Evolutionary conservation across 2,329 filamentous ascomycete genomes (phyloP), one percentile per base, ranked within the genome.

Genomic region (Apiospora sp.): DNA sequence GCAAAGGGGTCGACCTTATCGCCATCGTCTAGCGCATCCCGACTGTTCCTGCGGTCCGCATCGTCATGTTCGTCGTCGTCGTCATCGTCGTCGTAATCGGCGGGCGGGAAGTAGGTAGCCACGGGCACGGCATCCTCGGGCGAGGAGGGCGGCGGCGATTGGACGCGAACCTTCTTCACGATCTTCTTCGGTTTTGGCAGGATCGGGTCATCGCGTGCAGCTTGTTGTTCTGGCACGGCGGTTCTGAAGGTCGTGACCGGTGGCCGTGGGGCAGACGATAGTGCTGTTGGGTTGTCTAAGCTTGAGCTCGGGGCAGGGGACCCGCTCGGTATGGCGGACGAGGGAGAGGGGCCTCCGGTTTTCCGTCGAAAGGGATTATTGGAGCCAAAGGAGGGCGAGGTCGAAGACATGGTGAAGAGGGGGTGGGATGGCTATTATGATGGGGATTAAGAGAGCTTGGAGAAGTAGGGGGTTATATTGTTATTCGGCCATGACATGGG

Each of bases 141-240:
- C 16, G 87, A 88, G n/a, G 87, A 86, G 3, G 90, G 89, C 73
- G 89, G 90, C 70, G 90, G 90, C 58, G 90, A 91, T 78, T 91
- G 87, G 12, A 92, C 88, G 78, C 91, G 89, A 73, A 93, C 92
- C 78, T 89, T 92, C 82, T 93, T 92, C 73, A 88, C 86, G 51
- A 89, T 84, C 84, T 88, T 93, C 80, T 79, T 80, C 12, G 79
- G 80, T 71, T 77, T 78, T 61, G 75, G 72, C 68, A 78, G 77
- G 58, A 78, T 71, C 3, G 79, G 69, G 30, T 73, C 54, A 81
- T 79, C 75, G 82, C 87, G 76, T 79, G 78, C 72, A 80, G 81
- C 46, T 77, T 84, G 75, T 78, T 81, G 49, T 74, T 79, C 43
- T 78, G 81, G 78, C 34, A 79, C 79, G 58, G 75, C 75, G 30